A percentile compares a stretch with the other conserved stretches of the same genome.
Conservation (phyloP, 2,329 filamentous ascomycete species). For the Juglanconis oblonga region DNA sequence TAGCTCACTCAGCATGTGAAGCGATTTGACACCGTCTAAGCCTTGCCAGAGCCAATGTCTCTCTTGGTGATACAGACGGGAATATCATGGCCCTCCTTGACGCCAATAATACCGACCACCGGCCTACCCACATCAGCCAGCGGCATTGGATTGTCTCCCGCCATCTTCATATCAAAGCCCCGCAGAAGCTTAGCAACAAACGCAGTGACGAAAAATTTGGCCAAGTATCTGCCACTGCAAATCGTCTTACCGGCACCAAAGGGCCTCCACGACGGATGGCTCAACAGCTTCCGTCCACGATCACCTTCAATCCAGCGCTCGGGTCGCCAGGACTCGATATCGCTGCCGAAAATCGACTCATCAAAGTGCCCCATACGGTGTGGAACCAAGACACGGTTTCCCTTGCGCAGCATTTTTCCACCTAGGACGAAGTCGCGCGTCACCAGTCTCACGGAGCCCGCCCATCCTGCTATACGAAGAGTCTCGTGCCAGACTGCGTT, state of each 20-base stretch:
- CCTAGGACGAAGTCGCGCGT: conserved; percentile 24
- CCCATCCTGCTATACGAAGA: conserved; percentile 20
- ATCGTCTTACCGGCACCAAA: conserved; percentile 29
- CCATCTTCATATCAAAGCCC: conserved; percentile 27
- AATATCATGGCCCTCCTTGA: background rate
- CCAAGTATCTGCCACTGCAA: conserved; percentile 25
- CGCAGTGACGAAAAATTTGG: conserved; percentile 8
- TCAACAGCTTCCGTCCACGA: conserved; percentile 9
- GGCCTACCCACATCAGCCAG: background rate
- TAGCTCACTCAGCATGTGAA: too few relatives aligned
- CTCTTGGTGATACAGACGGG: too few relatives aligned
- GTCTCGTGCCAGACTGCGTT: conserved; percentile 27
- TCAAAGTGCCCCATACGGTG: conserved; percentile 27
- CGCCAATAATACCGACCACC: background rate
- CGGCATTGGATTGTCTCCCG: conserved; percentile 39
- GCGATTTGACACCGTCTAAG: too few relatives aligned
- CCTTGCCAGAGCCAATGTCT: too few relatives aligned
- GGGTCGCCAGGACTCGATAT: background rate
- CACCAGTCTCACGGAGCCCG: conserved; percentile 25
- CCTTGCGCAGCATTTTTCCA: conserved; percentile 24
- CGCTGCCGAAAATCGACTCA: conserved; percentile 18
- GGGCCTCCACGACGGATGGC: conserved; percentile 21
- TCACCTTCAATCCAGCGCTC: background rate
- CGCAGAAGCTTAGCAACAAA: conserved; percentile 25
- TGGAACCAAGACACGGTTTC: conserved; percentile 27